These are phyloP conservation scores for Endocalyx cinctus DNA, from an alignment of 2,329 filamentous ascomycete species.

Conservation along the genomic window DNA sequence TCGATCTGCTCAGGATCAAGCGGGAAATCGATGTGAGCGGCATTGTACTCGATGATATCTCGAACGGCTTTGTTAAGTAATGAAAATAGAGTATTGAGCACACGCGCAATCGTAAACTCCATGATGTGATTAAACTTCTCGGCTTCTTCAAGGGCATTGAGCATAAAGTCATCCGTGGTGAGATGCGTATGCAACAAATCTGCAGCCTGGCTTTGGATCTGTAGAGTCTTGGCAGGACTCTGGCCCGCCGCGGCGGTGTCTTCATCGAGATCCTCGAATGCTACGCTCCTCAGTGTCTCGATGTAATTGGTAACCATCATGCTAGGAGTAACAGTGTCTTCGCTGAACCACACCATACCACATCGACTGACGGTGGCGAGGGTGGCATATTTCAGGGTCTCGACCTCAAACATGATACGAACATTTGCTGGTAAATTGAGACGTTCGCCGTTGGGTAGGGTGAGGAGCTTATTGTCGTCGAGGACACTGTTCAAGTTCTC, in stretches of 20 bases:
- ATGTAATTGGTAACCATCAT: constrained; percentile 96
- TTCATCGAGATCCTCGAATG: constrained; percentile 94
- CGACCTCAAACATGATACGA: constrained; percentile 99
- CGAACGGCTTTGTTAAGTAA: constrained; percentile 90
- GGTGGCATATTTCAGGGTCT: constrained; percentile 94
- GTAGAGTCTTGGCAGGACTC: constrained; percentile 71
- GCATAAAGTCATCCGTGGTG: constrained; percentile 73
- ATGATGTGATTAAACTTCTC: constrained; percentile 89
- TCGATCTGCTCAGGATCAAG: constrained; percentile 88
- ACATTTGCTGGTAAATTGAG: constrained; percentile 92
- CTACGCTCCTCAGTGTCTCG: constrained; percentile 71
- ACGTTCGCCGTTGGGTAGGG: constrained; percentile 94
- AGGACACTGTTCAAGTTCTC: constrained; percentile 99
- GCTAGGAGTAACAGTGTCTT: constrained; percentile 86
- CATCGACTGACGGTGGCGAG: constrained; percentile 98
- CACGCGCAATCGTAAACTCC: constrained; percentile 91
- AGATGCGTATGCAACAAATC: constrained; percentile 73
- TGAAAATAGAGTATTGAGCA: constrained; percentile 89
- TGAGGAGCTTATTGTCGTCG: constrained; percentile 97
- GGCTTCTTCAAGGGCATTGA: constrained; percentile 71
- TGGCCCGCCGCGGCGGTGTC: constrained; percentile 75
- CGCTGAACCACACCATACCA: constrained; percentile 99
- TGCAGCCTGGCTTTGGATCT: constrained; percentile 74
- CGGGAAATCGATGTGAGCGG: constrained; percentile 89
- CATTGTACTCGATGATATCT: constrained; percentile 92